Conservation (phyloP, 345 rosid species). For the Laguncularia racemosa region DNA sequence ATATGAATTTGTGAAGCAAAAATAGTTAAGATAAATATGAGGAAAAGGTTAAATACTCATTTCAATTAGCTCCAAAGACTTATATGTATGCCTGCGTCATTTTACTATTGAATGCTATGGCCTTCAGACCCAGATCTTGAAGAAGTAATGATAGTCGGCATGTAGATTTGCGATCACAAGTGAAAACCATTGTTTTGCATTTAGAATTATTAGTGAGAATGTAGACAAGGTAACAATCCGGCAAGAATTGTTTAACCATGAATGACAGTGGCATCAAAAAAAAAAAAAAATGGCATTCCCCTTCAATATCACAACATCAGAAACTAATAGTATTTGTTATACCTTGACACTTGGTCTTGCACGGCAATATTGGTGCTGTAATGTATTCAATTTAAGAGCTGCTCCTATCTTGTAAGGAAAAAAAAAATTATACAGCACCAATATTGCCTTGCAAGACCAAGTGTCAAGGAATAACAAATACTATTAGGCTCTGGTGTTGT, state of each 20-base stretch:
- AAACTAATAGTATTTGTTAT: too few species aligned
- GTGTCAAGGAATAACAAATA: too few species aligned
- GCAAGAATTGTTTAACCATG: slow-evolving; percentile 8
- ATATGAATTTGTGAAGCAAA: background rate
- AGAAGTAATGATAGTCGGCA: slow-evolving; percentile 62
- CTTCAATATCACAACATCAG: background rate
- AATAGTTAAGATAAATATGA: background rate
- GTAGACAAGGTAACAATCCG: slow-evolving; percentile 93
- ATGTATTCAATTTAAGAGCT: too few species aligned
- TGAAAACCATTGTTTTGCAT: slow-evolving; percentile 84
- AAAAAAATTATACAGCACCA: too few species aligned
- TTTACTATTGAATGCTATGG: slow-evolving; percentile 94
- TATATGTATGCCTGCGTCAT: slow-evolving; percentile 66
- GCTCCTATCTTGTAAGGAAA: too few species aligned
- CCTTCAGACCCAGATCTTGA: slow-evolving; percentile 80
- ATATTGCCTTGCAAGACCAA: too few species aligned
- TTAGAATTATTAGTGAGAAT: slow-evolving; percentile 65
- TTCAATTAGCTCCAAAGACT: background rate
- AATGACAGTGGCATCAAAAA: slow-evolving; percentile 4
- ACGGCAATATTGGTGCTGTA: too few species aligned
- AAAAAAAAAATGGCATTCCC: too few species aligned
- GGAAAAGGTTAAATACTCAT: background rate
- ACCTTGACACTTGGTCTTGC: too few species aligned
- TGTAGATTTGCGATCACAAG: slow-evolving; percentile 87
- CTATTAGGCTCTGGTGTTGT: too few species aligned